phyloP scores from a whole-genome alignment of 768 basidiomycete genomes.

The Amanita fuliginea region DNA sequence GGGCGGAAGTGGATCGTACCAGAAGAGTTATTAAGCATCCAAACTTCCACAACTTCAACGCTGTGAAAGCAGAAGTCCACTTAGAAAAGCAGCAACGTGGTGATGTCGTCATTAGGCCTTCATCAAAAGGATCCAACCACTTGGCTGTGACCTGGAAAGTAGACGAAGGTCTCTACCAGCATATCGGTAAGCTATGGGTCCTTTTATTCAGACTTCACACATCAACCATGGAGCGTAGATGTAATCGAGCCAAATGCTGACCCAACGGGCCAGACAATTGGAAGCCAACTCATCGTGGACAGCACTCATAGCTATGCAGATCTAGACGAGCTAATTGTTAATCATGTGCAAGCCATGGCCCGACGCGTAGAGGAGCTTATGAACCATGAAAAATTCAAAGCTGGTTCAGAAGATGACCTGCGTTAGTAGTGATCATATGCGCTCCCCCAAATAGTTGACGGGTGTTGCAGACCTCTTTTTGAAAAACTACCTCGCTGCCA shows the following conservation, averaged over 20 bases:
- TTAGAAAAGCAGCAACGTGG: constrained; percentile 87
- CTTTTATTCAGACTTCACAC: not conserved
- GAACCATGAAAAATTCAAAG: constrained; percentile 92
- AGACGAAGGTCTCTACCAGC: constrained; percentile 90
- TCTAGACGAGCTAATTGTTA: constrained; percentile 94
- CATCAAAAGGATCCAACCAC: constrained; percentile 88
- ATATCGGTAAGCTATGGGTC: constrained; percentile 55
- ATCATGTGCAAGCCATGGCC: constrained; percentile 91
- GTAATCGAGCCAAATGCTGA: constrained; percentile 76
- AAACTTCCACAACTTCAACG: constrained; percentile 94
- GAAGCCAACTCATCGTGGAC: constrained; percentile 62
- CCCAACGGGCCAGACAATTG: constrained; percentile 53
- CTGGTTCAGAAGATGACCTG: constrained; percentile 77
- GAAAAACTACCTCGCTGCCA: constrained; percentile 84
- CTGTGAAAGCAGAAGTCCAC: constrained; percentile 79
- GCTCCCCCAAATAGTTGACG: not conserved
- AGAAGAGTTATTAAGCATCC: constrained; percentile 94
- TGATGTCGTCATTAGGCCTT: constrained; percentile 93
- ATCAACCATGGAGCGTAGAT: constrained; percentile 35
- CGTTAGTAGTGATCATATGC: constrained; percentile 43
- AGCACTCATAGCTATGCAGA: constrained; percentile 78
- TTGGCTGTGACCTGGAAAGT: constrained; percentile 99
- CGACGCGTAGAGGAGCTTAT: constrained; percentile 90
- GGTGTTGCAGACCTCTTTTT: constrained; percentile 60
- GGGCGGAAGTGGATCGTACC: constrained; percentile 68